A percentile compares a stretch with the other conserved stretches of the same genome.
phyloP scores from a whole-genome alignment of 2,329 filamentous ascomycete species.

The Botrytis porri region DNA sequence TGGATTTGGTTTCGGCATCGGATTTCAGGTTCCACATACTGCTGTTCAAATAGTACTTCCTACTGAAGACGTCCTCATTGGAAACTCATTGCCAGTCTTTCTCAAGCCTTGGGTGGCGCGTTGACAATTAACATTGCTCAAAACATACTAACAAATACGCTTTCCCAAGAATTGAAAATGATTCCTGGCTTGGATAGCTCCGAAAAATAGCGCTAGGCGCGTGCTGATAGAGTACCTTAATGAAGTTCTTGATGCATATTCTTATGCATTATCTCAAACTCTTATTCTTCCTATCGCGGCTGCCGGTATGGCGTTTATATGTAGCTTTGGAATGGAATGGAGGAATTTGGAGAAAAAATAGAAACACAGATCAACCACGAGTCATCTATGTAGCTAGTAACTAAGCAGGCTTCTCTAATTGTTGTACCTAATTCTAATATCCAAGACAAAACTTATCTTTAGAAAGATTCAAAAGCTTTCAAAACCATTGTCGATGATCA shows the following conservation, averaged over 20 bases:
- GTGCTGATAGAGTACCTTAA: neutral
- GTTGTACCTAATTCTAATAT: neutral
- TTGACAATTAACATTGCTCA: slow-evolving; percentile 5
- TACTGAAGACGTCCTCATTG: slow-evolving; percentile 49
- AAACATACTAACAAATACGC: neutral
- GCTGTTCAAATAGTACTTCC: slow-evolving; percentile 47
- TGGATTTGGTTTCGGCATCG: slow-evolving; percentile 42
- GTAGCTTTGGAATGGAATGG: neutral
- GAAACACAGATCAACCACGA: neutral
- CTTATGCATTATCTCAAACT: neutral
- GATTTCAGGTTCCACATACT: slow-evolving; percentile 48
- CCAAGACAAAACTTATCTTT: neutral
- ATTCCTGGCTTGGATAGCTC: slow-evolving; percentile 35
- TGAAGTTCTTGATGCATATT: neutral
- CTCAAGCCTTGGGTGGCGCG: neutral
- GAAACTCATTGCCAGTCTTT: neutral
- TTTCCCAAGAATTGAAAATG: slow-evolving; percentile 16
- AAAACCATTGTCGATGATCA: neutral
- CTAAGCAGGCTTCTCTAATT: neutral
- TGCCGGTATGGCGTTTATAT: neutral
- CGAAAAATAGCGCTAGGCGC: slow-evolving; percentile 40
- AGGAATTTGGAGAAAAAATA: neutral
- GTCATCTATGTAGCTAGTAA: neutral
- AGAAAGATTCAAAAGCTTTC: neutral
- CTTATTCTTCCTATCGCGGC: neutral